Evolutionary conservation across 495 filamentous ascomycete species (phyloP).

Genomic region (Thermochaetoides thermophila): DNA sequence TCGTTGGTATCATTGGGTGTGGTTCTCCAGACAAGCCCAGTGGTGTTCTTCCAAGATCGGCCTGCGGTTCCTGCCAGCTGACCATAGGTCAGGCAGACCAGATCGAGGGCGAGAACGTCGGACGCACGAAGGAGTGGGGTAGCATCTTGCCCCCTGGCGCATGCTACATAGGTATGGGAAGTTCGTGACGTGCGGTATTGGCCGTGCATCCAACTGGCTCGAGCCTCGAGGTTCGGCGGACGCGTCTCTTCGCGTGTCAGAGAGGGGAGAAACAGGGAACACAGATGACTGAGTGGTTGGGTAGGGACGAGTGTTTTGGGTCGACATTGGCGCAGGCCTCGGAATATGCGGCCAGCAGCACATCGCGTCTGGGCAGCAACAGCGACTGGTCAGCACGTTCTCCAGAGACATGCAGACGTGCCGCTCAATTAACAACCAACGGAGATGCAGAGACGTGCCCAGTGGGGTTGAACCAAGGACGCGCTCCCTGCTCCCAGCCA

Average conservation of each 20-base stretch:
- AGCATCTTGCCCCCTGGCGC: no score
- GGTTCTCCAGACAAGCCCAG: slow-evolving; percentile 1
- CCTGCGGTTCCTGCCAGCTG: slow-evolving; percentile 2
- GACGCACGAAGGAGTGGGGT: no score
- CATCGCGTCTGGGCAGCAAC: slow-evolving; percentile 13
- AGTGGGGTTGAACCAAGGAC: slow-evolving; percentile 11
- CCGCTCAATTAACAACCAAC: no score
- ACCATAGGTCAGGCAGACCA: slow-evolving; percentile 1
- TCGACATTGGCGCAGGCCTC: slow-evolving; percentile 19
- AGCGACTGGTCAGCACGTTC: slow-evolving; percentile 15
- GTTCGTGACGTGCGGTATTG: no score
- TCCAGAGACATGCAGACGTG: no score
- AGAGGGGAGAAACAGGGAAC: slow-evolving; percentile 21
- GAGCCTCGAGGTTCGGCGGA: slow-evolving; percentile 11
- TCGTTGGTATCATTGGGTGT: slow-evolving; percentile 10
- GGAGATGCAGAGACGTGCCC: slow-evolving; percentile 4
- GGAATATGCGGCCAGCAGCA: slow-evolving; percentile 24
- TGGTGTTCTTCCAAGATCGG: no score
- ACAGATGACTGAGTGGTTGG: slow-evolving; percentile 13
- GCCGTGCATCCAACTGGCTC: slow-evolving; percentile 6
- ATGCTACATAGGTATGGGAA: no score
- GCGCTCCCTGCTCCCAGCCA: slow-evolving; percentile 20
- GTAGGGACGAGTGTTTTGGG: slow-evolving; percentile 18
- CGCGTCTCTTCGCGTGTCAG: slow-evolving; percentile 21
- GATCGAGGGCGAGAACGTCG: slow-evolving; percentile 1